Evolutionary conservation across 768 basidiomycete genomes (phyloP), one percentile per base, ranked within the genome.

Genomic region (Termitomyces sp.): DNA sequence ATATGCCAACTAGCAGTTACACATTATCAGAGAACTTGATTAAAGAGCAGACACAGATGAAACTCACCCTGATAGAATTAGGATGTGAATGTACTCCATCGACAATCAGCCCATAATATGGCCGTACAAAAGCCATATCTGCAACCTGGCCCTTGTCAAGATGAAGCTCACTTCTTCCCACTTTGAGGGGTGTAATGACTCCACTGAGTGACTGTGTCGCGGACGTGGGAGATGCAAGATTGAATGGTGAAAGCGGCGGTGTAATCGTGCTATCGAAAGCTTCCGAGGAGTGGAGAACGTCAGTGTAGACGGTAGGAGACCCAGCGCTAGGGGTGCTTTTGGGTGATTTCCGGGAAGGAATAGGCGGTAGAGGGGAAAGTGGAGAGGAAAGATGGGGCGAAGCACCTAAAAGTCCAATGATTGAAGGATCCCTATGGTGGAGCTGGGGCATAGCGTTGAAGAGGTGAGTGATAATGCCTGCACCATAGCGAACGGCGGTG

Each of bases 361-460:
- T 43, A 7, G 62, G 56, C 23, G 64, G 60, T 46, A 64, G 50
- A 35, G 73, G 71, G 2, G 76, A 71, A 52, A 73, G 68, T 0
- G 70, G 70, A 5, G 77, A 73, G 23, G 77, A 77, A 38, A 83
- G 70, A 64, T 83, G 79, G 1, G 86, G 88, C 14, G 86, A 87
- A 41, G 91, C 82, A 28, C 91, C 91, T 52, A 96, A 72, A 8
- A 95, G 78, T 28, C 94, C 94, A 55, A 95, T 92, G 65, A 95
- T 91, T 11, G 90, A 90, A 11, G 94, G 93, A 67, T 94, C 92
- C 35, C 94, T 82, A 67, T 96, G 93, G 67, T 95, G 89, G 40
- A 91, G 70, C 63, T 89, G 89, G 14, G 89, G 89, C 92, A 94
- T 94, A 7, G 92, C 91, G 62, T 96, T 96, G 83, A 93, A 94